Base-by-base conservation (phyloP, 129 eudicot genomes). In the Smallanthus sonchifolius region DNA sequence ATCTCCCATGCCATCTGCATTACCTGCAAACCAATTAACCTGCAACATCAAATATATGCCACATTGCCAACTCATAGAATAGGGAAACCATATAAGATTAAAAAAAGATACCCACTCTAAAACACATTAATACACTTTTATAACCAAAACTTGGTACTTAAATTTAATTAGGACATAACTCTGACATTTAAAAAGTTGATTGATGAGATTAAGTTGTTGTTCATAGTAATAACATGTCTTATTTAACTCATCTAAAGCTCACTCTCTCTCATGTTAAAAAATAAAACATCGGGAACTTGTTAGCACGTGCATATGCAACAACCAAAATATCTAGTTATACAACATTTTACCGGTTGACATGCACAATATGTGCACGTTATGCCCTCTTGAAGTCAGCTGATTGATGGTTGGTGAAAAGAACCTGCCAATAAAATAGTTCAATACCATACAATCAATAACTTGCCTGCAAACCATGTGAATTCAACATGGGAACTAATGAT, bases 351-450 rank as follows among this genome's bases (percentile, higher is more conserved):
- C 98, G 19, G 87, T 92, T 71, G 98, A 92, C 80, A 92, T 70
- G 95, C 98, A 92, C 68, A 92, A 57, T 71, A 92, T 83, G 79
- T 79, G 84, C 60, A 90, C 39, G 32, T 86, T 86, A 84, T 87
- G 85, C 49, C 95, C 95, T 78, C 84, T 77, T 10, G 91, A 83
- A 72, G 79, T 82, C 82, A 92, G 77, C 59, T 87, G 86, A 80
- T 90, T 92, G 56, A 92, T 84, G 7, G 91, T 82, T 40, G 96
- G 96, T 74, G 98, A 80, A 82, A 92, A 92, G 74, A 92, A 92
- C 96, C 98, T 92, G 86, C 89, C 83, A 45, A 72, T 7, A 38
- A 14, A 36, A 74, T 54, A 65, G 36, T 64, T 73, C 15, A 66
- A 55, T 61, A 34, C 15, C 57, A 8, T 67, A 40, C 47, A 67